A percentile compares a stretch with the other conserved stretches of the same genome.
Conservation (phyloP, 139 green algal genomes). For the Diplosphaera chodatii region DNA sequence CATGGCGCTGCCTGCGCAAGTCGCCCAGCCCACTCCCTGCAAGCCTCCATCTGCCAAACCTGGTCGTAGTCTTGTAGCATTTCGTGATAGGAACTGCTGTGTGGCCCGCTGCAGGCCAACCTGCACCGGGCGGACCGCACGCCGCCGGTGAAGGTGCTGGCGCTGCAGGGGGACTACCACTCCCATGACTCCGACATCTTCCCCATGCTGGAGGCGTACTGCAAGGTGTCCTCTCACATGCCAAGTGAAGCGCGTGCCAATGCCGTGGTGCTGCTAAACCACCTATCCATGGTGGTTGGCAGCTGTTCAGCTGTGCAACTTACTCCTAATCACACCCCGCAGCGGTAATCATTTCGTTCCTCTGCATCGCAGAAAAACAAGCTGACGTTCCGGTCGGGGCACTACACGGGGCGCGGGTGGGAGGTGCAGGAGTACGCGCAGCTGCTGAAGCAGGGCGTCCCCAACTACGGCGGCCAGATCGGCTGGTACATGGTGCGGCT, state of each 20-base stretch:
- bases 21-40: no score
- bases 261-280: no score
- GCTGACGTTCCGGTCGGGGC: background rate
- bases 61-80: no score
- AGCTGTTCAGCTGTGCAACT: no score
- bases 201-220: slow-evolving; percentile 1
- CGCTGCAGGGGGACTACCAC: background rate
- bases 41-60: no score
- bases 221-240: background rate
- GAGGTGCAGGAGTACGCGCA: background rate
- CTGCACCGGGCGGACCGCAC: background rate
- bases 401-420: background rate
- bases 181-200: background rate
- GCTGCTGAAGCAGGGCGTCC: background rate
- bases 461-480: background rate
- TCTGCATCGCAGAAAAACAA: background rate
- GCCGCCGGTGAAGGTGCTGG: background rate
- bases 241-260: background rate
- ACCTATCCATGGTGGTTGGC: no score
- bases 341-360: background rate
- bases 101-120: background rate
- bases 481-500: background rate
- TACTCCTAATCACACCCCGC: no score
- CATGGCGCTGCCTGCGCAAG: no score
- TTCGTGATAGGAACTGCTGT: no score